These are phyloP conservation scores for Termitomyces bulborhizus DNA, from an alignment of 768 basidiomycete species.

Conservation along the genomic window DNA sequence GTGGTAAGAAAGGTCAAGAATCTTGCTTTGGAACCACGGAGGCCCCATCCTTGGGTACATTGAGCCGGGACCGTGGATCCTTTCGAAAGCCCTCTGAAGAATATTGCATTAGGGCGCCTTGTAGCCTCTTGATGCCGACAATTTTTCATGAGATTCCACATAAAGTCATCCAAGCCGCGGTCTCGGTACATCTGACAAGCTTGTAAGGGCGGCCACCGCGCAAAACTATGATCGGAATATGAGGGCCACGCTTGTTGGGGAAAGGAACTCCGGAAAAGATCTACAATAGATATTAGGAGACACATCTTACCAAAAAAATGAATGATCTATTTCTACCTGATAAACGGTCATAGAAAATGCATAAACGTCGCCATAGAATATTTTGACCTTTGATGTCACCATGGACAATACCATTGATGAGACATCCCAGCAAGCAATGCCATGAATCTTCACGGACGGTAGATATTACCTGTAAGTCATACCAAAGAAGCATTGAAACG, in stretches of 20 bases:
- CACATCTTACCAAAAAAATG: background rate
- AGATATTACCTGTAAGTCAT: background rate
- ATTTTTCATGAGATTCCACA: background rate
- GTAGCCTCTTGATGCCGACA: background rate
- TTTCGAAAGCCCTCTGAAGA: background rate
- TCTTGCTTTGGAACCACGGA: background rate
- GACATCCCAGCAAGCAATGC: background rate
- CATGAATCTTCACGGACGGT: background rate
- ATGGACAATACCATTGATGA: conserved; percentile 1
- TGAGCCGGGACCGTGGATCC: background rate
- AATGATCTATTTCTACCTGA: background rate
- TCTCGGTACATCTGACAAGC: background rate
- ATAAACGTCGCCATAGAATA: conserved; percentile 1
- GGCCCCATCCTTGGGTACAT: background rate
- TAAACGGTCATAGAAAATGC: background rate
- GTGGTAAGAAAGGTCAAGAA: background rate
- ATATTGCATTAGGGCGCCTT: background rate
- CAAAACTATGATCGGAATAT: background rate
- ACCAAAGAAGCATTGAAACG: background rate
- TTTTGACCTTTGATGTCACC: conserved; percentile 3
- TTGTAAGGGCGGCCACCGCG: background rate
- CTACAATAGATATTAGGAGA: background rate
- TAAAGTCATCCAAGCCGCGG: background rate
- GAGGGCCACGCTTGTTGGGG: background rate
- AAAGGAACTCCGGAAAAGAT: background rate